Base-by-base conservation (phyloP, 225 moss, liverwort and hornwort species). In the Physcomitrium patens region DNA sequence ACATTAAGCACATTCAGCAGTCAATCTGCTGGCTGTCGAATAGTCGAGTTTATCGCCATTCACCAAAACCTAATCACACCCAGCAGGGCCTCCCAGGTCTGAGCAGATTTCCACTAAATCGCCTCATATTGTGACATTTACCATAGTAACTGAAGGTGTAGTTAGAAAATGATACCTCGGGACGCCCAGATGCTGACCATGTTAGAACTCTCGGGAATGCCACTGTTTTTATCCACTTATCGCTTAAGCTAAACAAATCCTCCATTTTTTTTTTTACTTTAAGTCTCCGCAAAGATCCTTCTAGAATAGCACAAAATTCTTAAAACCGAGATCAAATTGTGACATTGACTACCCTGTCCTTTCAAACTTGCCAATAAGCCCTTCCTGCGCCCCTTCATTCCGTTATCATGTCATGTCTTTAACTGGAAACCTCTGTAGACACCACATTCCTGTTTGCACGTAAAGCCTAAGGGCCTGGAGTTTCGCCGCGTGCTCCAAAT, bases 211-310 rank as follows among this genome's bases (percentile, higher is more conserved):
- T 86, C 50, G 80, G 71, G 43, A 84, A 86, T 41, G 87, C 82
- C 52, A 86, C 90, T 79, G 87, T 66, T 78, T 81, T 87, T 27
- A 90, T 80, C 90, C 84, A 87, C 82, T 85, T 87, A 73, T 81
- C 90, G 64, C 90, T 87, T 54, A 90, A 73, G 73, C 83, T 87
- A 64, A 74, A 58, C 26, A 71, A 31, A 69, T 69, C 69, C 28
- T 50, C 54, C 55, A 69, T 54, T 46, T 53, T 18, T 53, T 54
- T 46, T 53, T 18, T 53, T 0, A 66, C 47, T 41, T 63, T 14
- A 13, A 42, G 42, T 63, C 62, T 17, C 62, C 42, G 42, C 62
- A 63, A 63, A 31, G 42, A 62, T 59, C 61, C 45, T 57, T 26
- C 27, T 53, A 46, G 42, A 46, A 18, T 28, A 76, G 20, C 65